phyloP scores from a whole-genome alignment of 768 basidiomycete species.

The Cyathus striatus region DNA sequence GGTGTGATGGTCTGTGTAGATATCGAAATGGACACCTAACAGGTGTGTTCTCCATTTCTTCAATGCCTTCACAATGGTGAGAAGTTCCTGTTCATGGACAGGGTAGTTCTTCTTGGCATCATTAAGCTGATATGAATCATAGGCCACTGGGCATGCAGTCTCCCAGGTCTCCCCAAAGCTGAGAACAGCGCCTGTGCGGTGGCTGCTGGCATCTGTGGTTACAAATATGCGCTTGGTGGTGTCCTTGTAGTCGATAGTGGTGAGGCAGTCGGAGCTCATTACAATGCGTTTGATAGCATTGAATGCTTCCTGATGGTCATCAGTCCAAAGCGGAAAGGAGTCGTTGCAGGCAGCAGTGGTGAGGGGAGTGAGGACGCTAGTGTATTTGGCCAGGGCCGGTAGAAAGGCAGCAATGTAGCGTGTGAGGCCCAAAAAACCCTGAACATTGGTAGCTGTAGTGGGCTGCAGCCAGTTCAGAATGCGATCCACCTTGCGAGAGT shows the following conservation, averaged over 20 bases:
- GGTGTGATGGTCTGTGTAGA: slow-evolving; percentile 33
- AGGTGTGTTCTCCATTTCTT: slow-evolving; percentile 19
- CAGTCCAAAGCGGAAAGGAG: slow-evolving; percentile 20
- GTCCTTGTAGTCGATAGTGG: neutral
- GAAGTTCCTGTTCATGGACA: slow-evolving; percentile 30
- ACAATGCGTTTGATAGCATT: slow-evolving; percentile 20
- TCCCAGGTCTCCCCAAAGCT: slow-evolving; percentile 25
- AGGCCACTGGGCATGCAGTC: slow-evolving; percentile 23
- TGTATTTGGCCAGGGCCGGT: slow-evolving; percentile 20
- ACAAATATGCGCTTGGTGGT: slow-evolving; percentile 20
- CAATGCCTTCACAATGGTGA: slow-evolving; percentile 26
- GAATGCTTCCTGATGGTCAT: slow-evolving; percentile 15
- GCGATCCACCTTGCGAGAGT: slow-evolving; percentile 17
- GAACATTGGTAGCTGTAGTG: slow-evolving; percentile 16
- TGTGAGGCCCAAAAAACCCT: slow-evolving; percentile 23
- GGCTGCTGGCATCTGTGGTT: slow-evolving; percentile 24
- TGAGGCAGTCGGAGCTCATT: slow-evolving; percentile 1
- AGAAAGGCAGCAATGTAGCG: slow-evolving; percentile 23
- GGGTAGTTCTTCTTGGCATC: slow-evolving; percentile 26
- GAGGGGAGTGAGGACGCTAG: slow-evolving; percentile 15
- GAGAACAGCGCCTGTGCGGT: slow-evolving; percentile 21
- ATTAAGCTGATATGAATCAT: slow-evolving; percentile 20
- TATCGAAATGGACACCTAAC: slow-evolving; percentile 12
- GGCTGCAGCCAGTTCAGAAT: slow-evolving; percentile 26
- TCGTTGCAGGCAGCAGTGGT: slow-evolving; percentile 19